Conservation (phyloP, 805 yeast species). For the Brettanomyces nanus region DNA sequence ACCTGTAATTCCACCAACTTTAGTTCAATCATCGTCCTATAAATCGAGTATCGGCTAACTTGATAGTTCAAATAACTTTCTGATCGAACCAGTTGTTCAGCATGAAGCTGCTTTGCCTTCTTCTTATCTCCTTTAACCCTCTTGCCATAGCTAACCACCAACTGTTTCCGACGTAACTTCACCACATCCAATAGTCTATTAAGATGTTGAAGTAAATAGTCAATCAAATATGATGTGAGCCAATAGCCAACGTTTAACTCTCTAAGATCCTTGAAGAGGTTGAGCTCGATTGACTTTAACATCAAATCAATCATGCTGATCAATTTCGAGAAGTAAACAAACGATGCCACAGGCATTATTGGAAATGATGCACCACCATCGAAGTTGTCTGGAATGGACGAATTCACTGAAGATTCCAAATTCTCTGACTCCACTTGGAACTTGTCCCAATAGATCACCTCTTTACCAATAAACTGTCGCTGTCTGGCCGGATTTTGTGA, state of each 20-base stretch:
- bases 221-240: slow-evolving; percentile 36
- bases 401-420: slow-evolving; percentile 40
- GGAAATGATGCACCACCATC: slow-evolving; percentile 22
- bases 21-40: slow-evolving; percentile 13
- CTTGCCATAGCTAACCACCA: slow-evolving; percentile 14
- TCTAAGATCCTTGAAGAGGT: slow-evolving; percentile 54
- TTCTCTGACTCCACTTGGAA: slow-evolving; percentile 68
- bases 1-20: slow-evolving; percentile 19
- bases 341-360: slow-evolving; percentile 62
- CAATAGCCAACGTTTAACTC: slow-evolving; percentile 65
- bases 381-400: slow-evolving; percentile 14
- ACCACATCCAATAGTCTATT: slow-evolving; percentile 13
- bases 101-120: slow-evolving; percentile 11
- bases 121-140: slow-evolving; percentile 23
- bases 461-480: slow-evolving; percentile 61
- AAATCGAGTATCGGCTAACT: slow-evolving; percentile 8
- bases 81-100: slow-evolving; percentile 9
- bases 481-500: slow-evolving; percentile 75
- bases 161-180: slow-evolving; percentile 15
- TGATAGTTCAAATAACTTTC: slow-evolving; percentile 10
- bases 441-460: slow-evolving; percentile 61
- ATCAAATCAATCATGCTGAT: slow-evolving; percentile 65
- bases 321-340: slow-evolving; percentile 59
- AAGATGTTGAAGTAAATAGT: slow-evolving; percentile 16
- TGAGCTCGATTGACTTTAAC: slow-evolving; percentile 67